Conservation (phyloP, 306 rosid species). For the Trifolium pratense region DNA sequence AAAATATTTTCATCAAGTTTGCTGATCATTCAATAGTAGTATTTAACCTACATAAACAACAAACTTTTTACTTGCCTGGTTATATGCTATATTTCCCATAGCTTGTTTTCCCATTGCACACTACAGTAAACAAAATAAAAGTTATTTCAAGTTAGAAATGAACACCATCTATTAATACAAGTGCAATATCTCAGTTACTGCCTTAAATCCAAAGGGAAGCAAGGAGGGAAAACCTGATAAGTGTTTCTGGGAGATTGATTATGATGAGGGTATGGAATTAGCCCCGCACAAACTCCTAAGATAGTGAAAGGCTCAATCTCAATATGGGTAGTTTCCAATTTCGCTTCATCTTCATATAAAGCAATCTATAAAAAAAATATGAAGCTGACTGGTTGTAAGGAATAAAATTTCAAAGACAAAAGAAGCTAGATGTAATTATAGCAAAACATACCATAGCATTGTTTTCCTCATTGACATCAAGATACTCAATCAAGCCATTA, state of each 20-base stretch:
- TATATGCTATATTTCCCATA: slow-evolving; percentile 94
- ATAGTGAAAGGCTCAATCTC: slow-evolving; percentile 96
- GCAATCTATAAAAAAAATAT: slow-evolving; percentile 64
- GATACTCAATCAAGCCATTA: slow-evolving; percentile 91
- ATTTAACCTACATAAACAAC: slow-evolving; percentile 25
- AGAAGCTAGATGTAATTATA: slow-evolving; percentile 19
- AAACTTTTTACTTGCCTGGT: slow-evolving; percentile 66
- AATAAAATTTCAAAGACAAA: slow-evolving; percentile 32
- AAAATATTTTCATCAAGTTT: slow-evolving; percentile 1
- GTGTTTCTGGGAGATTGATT: slow-evolving; percentile 99
- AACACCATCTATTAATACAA: slow-evolving; percentile 21
- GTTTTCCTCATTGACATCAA: slow-evolving; percentile 96
- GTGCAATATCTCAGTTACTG: slow-evolving; percentile 5
- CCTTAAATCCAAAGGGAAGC: background rate
- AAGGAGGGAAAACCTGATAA: slow-evolving; percentile 66
- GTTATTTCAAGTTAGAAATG: slow-evolving; percentile 28
- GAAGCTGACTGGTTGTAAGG: slow-evolving; percentile 19
- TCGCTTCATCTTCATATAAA: slow-evolving; percentile 81
- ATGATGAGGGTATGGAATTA: slow-evolving; percentile 98
- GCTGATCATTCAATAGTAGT: background rate
- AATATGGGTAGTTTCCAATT: slow-evolving; percentile 72
- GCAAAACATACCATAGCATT: slow-evolving; percentile 79
- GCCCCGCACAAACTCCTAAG: slow-evolving; percentile 88
- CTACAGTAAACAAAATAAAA: slow-evolving; percentile 48
- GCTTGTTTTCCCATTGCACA: slow-evolving; percentile 99